Evolutionary conservation across 108 stramenopile genomes (phyloP).

Genomic region (Skeletonema costatum): DNA sequence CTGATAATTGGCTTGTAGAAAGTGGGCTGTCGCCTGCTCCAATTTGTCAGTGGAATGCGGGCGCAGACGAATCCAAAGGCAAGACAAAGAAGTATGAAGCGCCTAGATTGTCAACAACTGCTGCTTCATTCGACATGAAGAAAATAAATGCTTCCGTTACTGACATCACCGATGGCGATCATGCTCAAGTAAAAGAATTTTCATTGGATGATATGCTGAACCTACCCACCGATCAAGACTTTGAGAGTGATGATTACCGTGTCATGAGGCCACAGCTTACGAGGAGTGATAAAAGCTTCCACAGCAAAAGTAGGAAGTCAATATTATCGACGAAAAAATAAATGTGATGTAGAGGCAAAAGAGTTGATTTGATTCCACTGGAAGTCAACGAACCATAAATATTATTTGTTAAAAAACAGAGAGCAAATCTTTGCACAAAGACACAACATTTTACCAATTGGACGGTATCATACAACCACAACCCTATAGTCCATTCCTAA

Average conservation of each 20-base stretch:
- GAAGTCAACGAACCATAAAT: not conserved
- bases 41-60: constrained; percentile 8
- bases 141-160: not conserved
- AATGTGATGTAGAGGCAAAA: not conserved
- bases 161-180: not conserved
- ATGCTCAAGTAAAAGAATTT: not conserved
- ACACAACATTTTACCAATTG: not conserved
- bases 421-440: not conserved
- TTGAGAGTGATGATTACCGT: not conserved
- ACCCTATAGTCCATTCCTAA: constrained; percentile 81
- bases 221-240: not conserved
- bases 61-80: not conserved
- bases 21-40: constrained; percentile 5
- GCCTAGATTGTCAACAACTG: not conserved
- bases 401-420: not conserved
- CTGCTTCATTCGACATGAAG: not conserved
- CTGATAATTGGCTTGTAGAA: not conserved
- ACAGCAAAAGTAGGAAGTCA: not conserved
- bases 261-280: not conserved
- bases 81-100: not conserved
- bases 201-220: not conserved
- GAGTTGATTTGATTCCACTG: not conserved
- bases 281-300: not conserved
- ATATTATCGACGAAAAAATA: not conserved
- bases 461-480: not conserved